Percentiles rank a stretch among this genome's conserved stretches.
Conservation (phyloP, 1,284 basidiomycete species). For the Gomphus sp. region DNA sequence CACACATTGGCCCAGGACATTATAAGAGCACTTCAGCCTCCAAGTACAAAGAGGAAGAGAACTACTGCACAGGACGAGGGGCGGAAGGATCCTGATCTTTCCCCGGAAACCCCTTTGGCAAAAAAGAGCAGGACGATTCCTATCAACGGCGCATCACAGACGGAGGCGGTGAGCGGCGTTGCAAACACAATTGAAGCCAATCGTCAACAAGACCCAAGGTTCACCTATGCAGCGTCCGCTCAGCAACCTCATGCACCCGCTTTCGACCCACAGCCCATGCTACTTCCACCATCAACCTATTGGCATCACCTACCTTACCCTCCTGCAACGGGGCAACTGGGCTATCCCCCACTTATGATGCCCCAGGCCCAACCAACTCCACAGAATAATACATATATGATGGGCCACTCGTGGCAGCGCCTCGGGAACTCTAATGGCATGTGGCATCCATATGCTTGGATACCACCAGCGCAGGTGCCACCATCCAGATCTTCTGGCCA, state of each 20-base stretch:
- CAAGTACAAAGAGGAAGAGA: conserved; percentile 12
- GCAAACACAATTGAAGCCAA: background rate
- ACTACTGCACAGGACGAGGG: background rate
- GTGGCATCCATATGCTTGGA: background rate
- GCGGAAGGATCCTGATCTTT: background rate
- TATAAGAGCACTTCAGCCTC: conserved; percentile 11
- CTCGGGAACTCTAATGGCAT: background rate
- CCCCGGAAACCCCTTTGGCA: background rate
- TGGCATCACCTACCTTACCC: background rate
- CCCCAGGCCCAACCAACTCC: background rate
- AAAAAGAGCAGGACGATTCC: background rate
- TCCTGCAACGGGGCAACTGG: background rate
- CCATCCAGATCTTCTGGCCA: background rate
- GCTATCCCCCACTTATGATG: background rate
- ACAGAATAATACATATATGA: background rate
- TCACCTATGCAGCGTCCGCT: background rate
- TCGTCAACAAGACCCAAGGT: background rate
- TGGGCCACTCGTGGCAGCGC: background rate
- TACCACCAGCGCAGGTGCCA: background rate
- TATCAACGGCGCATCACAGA: background rate
- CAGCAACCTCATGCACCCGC: background rate
- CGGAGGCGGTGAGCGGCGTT: background rate
- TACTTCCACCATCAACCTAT: background rate
- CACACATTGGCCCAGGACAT: conserved; percentile 14
- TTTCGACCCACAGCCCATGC: background rate